Percentiles rank a stretch among this genome's conserved stretches.
phyloP scores from a whole-genome alignment of 2,329 filamentous ascomycete genomes.

The Talaromyces atroroseus region DNA sequence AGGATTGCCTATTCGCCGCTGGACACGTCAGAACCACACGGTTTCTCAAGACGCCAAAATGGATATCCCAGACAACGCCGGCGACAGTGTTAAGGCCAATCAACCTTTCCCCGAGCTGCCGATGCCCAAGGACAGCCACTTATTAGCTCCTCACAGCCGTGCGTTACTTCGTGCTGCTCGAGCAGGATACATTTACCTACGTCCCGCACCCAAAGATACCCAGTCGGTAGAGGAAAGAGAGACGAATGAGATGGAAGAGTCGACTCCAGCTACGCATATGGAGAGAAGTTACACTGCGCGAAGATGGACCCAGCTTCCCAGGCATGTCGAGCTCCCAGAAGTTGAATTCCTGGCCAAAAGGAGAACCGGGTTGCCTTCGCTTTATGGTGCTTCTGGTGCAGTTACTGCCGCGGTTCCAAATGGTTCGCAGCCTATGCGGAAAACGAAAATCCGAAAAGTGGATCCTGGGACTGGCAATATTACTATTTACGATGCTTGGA shows the following conservation, averaged over 20 bases:
- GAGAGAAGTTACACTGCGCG: constrained; percentile 51
- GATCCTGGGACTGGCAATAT: constrained; percentile 73
- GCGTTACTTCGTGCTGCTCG: constrained; percentile 76
- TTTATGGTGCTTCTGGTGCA: constrained; percentile 38
- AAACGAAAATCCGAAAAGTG: constrained; percentile 71
- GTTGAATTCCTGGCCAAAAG: constrained; percentile 59
- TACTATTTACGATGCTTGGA: constrained; percentile 76
- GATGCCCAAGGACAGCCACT: constrained; percentile 79
- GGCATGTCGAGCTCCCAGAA: constrained; percentile 54
- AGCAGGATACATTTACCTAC: constrained; percentile 70
- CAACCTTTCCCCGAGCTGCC: constrained; percentile 62
- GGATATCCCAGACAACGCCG: constrained; percentile 48
- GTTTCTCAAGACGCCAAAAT: constrained; percentile 61
- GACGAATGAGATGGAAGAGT: constrained; percentile 33
- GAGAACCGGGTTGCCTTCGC: constrained; percentile 52
- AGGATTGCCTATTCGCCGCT: constrained; percentile 86
- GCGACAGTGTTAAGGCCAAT: constrained; percentile 19
- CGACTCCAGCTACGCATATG: constrained; percentile 20
- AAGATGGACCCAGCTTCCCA: constrained; percentile 55
- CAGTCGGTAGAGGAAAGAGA: constrained; percentile 29
- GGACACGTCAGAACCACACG: constrained; percentile 66
- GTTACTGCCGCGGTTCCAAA: constrained; percentile 18
- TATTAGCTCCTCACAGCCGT: constrained; percentile 73
- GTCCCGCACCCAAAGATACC: constrained; percentile 39
- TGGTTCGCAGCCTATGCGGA: constrained; percentile 57